These are phyloP conservation scores for Rhododendron ferrugineum DNA, from an alignment of 148 eudicot genomes.

Conservation along the genomic window DNA sequence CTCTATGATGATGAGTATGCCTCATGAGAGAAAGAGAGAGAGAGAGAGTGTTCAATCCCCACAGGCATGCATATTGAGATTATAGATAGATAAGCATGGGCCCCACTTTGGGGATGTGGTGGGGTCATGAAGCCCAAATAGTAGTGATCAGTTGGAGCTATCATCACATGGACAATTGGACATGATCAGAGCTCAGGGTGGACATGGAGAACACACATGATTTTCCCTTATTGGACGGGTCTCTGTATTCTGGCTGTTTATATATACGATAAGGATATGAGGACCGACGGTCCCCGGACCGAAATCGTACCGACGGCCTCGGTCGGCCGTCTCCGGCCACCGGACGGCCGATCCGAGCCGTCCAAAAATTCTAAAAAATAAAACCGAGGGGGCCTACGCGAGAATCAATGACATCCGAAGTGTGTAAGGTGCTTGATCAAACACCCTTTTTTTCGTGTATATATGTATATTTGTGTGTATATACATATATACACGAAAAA, in stretches of 20 bases:
- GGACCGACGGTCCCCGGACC: too few relatives aligned
- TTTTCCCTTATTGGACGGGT: background rate
- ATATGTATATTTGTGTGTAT: too few relatives aligned
- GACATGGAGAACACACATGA: background rate
- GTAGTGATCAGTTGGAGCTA: constrained; percentile 2
- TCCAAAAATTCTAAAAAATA: too few relatives aligned
- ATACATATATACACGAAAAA: too few relatives aligned
- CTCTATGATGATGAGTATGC: background rate
- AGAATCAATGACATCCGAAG: too few relatives aligned
- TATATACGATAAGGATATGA: too few relatives aligned
- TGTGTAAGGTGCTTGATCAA: too few relatives aligned
- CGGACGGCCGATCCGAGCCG: too few relatives aligned
- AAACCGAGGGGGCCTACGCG: too few relatives aligned
- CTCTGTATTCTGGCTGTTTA: background rate
- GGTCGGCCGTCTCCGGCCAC: too few relatives aligned
- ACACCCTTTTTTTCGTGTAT: too few relatives aligned
- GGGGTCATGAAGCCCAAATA: background rate
- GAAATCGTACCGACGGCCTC: too few relatives aligned
- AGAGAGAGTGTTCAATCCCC: background rate
- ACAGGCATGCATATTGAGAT: background rate
- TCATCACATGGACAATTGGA: background rate
- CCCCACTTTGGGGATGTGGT: background rate
- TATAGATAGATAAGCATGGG: background rate
- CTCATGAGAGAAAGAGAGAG: background rate
- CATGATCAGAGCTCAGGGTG: background rate